These are phyloP conservation scores for Combretum micranthum DNA, from an alignment of 345 rosid species.

Conservation along the genomic window DNA sequence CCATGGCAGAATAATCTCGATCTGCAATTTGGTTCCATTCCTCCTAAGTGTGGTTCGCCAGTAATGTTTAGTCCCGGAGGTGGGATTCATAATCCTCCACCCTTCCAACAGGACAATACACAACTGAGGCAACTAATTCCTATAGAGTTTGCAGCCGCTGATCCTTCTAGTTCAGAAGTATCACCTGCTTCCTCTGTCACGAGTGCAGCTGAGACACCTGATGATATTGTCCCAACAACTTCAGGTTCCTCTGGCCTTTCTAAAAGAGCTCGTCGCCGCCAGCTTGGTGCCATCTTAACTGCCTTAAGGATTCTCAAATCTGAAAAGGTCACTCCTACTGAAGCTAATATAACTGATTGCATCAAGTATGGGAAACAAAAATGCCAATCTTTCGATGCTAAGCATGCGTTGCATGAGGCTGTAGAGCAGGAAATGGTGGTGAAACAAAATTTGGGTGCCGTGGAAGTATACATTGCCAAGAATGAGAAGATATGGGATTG, in stretches of 20 bases:
- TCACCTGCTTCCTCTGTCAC: not conserved
- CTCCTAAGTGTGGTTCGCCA: not conserved
- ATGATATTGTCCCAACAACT: too few relatives aligned
- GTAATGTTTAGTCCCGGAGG: constrained; percentile 15
- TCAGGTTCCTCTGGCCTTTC: too few relatives aligned
- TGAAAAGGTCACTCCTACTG: constrained; percentile 33
- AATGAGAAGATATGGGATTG: constrained; percentile 38
- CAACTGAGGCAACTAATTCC: constrained; percentile 8
- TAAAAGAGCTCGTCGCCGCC: constrained; percentile 2
- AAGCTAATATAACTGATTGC: constrained; percentile 33
- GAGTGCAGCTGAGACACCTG: too few relatives aligned
- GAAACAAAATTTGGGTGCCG: constrained; percentile 22
- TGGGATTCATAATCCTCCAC: too few relatives aligned
- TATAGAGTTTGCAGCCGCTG: constrained; percentile 10
- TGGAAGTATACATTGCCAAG: constrained; percentile 31
- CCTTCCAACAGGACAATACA: constrained; percentile 4
- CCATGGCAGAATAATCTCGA: too few relatives aligned
- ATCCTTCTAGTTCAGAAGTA: constrained; percentile 26
- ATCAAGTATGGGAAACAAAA: constrained; percentile 34
- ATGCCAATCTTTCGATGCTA: constrained; percentile 22
- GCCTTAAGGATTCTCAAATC: constrained; percentile 30
- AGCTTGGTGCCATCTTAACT: constrained; percentile 27
- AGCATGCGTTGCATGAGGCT: constrained; percentile 33
- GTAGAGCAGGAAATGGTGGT: constrained; percentile 31
- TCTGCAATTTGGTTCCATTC: too few relatives aligned